Evolutionary conservation across 208 protist genomes (phyloP), one percentile per base, ranked within the genome.

Genomic region (Angomonas ambiguus): DNA sequence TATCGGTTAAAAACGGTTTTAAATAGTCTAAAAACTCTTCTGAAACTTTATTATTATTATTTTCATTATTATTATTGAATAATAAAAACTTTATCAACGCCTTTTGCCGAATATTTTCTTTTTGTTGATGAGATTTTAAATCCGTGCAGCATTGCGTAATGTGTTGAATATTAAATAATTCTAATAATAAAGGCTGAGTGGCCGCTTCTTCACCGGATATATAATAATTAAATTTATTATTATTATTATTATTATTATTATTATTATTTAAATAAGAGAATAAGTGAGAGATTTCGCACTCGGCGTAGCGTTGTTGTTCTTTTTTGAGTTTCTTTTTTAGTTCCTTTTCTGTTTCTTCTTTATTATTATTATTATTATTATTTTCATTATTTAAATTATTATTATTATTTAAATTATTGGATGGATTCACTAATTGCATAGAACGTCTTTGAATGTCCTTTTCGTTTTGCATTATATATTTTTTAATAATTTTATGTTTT

Each of bases 181-280:
- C 38, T 16, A 45, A 45, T 45, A 45, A 45, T 16, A 45, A 16
- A n/a, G 38, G 38, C 16, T 45, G 38, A 8, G 38, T n/a, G 8
- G 38, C 11, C 11, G 38, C 11, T 56, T 56, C 13, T 24, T 56
- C 27, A 10, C n/a, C 49, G 49, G n/a, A 56, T 22, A 30, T 30
- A 30, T 22, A 56, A 28, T 22, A 56, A 28, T 22, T 28, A 28
- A 30, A 5, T 56, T 5, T 20, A 56, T 56, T 20, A 56, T 56
- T 56, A 27, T 27, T 56, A 56, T 56, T 56, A 56, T 56, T 56
- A 56, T 56, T 56, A 56, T 56, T 56, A 48, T 20, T 11, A 48
- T 20, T 48, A 20, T 11, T 18, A 48, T 48, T 48, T 48, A 20
- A 11, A 48, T 48, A 20, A 48, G 41, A 11, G 13, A 20, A 20